Evolutionary conservation across 139 green algal species (phyloP).

Genomic region (Chlorella sp.): DNA sequence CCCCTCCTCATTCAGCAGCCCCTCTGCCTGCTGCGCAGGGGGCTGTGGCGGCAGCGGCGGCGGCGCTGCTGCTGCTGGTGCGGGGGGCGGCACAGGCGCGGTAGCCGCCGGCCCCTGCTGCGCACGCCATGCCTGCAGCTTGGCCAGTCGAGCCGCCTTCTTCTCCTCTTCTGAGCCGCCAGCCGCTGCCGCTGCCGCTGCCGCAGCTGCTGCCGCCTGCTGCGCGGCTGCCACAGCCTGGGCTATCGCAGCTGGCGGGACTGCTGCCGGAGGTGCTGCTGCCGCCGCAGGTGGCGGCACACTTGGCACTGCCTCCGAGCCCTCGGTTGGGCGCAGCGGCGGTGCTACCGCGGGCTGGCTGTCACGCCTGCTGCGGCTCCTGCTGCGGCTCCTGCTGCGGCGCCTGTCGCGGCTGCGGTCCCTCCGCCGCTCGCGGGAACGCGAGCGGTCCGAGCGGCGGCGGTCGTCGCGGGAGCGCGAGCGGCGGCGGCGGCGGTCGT

Average conservation of each 20-base stretch:
- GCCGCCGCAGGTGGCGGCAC: too few relatives aligned
- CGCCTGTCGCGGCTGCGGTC: too few relatives aligned
- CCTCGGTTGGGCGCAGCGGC: too few relatives aligned
- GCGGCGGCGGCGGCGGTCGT: conserved; percentile 35
- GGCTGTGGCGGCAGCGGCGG: neutral
- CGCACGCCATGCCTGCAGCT: conserved; percentile 58
- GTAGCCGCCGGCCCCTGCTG: conserved; percentile 32
- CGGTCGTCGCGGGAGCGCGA: conserved; percentile 17
- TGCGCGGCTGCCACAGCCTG: too few relatives aligned
- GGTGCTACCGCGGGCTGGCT: too few relatives aligned
- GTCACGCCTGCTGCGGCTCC: neutral
- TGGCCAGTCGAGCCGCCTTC: conserved; percentile 47
- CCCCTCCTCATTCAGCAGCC: neutral
- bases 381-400: neutral
- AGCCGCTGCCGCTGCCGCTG: too few relatives aligned
- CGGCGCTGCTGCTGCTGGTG: conserved; percentile 6
- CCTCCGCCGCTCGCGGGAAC: too few relatives aligned
- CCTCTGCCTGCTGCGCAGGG: neutral
- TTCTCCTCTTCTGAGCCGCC: conserved; percentile 46
- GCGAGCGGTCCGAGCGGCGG: conserved; percentile 5
- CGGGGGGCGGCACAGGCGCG: too few relatives aligned
- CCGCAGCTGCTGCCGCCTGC: too few relatives aligned
- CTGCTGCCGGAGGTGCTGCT: too few relatives aligned
- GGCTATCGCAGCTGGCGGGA: too few relatives aligned
- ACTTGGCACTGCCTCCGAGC: too few relatives aligned